Evolutionary conservation across 805 yeast species (phyloP).

Genomic region (Vanderwaltozyma verrucispora): DNA sequence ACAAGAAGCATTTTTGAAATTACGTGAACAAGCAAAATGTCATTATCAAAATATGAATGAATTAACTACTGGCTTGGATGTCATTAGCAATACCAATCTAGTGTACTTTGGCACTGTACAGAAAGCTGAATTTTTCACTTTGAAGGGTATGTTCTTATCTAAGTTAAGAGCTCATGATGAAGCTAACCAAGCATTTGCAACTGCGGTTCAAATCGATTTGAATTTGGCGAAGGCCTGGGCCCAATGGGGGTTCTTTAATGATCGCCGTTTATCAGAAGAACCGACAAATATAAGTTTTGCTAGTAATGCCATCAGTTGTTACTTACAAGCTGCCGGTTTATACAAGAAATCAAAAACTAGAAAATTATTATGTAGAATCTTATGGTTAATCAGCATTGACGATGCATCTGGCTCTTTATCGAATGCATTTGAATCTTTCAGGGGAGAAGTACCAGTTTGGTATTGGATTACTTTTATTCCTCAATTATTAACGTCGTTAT

Average conservation of each 20-base stretch:
- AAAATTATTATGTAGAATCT: slow-evolving; percentile 72
- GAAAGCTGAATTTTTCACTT: slow-evolving; percentile 94
- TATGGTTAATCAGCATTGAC: slow-evolving; percentile 90
- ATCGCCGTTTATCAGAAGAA: slow-evolving; percentile 72
- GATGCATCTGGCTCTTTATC: slow-evolving; percentile 73
- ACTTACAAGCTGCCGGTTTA: slow-evolving; percentile 93
- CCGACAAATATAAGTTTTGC: slow-evolving; percentile 77
- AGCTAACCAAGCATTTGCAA: slow-evolving; percentile 95
- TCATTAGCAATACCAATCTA: slow-evolving; percentile 88
- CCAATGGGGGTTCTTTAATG: slow-evolving; percentile 97
- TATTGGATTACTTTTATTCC: slow-evolving; percentile 98
- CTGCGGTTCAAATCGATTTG: slow-evolving; percentile 92
- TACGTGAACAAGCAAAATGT: slow-evolving; percentile 95
- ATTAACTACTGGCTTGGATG: slow-evolving; percentile 90
- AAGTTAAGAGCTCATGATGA: slow-evolving; percentile 85
- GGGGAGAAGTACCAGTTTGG: slow-evolving; percentile 98
- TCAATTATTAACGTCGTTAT: slow-evolving; percentile 77
- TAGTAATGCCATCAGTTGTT: slow-evolving; percentile 89
- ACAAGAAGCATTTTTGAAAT: slow-evolving; percentile 92
- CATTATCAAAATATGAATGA: slow-evolving; percentile 90
- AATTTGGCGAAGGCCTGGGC: slow-evolving; percentile 98
- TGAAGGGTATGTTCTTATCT: slow-evolving; percentile 96
- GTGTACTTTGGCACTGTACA: slow-evolving; percentile 96
- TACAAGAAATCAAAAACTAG: slow-evolving; percentile 90
- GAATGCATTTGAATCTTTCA: slow-evolving; percentile 79